Evolutionary conservation across 2,329 filamentous ascomycete species (phyloP), one percentile per base, ranked within the genome.

Genomic region (Pestalotiopsis sp.): DNA sequence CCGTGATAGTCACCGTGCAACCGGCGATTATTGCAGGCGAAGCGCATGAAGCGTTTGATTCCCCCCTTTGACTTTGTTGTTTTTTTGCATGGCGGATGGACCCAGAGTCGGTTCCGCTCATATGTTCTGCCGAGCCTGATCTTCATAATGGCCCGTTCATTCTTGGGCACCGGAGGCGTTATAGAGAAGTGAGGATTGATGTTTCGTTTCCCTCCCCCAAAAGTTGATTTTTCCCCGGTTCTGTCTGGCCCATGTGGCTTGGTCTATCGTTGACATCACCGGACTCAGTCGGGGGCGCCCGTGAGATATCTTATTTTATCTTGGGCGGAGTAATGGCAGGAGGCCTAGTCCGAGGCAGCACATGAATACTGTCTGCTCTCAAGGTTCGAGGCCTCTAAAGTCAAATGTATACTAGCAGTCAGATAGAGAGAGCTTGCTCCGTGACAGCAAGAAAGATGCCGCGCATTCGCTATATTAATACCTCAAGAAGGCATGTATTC

Each of bases 381-480:
- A 26, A 35, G 35, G 56, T 26, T 35, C 35, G 13, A 20, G 10
- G n/a, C n/a, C 17, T 61, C 30, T 26, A 7, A 44, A 48, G 26
- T 39, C 20, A 30, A 26, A 35, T 66, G 65, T 66, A 66, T 55
- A 38, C 20, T 66, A 66, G 44, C 30, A 55, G 58, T 35, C 30
- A 35, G 30, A 35, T 35, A 62, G 61, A 66, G 65, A 66, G 26
- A 35, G 57, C 58, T 38, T 48, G 57, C 65, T 40, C 7, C 20
- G 35, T 35, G 65, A 39, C 57, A 40, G 58, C 20, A 22, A 52
- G 39, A 20, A 61, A 22, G 65, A 61, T 66, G 57, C 39, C 61
- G 22, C 57, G 65, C 58, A 39, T 66, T 66, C 65, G 65, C 57
- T 66, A 26, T 56, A 58, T 40, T 61, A 66, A 66, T 62, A 62